A percentile compares a stretch with the other conserved stretches of the same genome.
These are phyloP conservation scores for Coemansia sp. DNA, from an alignment of 192 early-diverging fungal genomes.

Conservation along the genomic window DNA sequence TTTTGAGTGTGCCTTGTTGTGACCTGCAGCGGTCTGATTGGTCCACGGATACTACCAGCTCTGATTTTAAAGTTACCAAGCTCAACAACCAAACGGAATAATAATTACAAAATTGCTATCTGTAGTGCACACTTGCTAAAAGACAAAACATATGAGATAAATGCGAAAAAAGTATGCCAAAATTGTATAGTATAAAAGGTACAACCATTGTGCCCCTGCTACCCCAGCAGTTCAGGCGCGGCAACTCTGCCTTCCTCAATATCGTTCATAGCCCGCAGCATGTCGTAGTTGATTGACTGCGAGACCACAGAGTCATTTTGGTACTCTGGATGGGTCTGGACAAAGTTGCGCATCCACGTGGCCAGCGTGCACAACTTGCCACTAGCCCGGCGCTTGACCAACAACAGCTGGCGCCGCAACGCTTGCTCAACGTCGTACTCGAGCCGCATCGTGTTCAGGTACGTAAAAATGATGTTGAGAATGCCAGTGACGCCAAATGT, in stretches of 20 bases:
- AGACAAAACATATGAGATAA: neutral
- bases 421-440: slow-evolving; percentile 67
- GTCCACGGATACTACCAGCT: neutral
- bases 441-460: slow-evolving; percentile 72
- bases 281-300: slow-evolving; percentile 80
- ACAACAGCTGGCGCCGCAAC: slow-evolving; percentile 73
- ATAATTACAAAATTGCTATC: too few species aligned
- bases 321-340: slow-evolving; percentile 80
- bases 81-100: too few species aligned
- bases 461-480: slow-evolving; percentile 72
- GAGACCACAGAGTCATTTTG: slow-evolving; percentile 83
- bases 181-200: slow-evolving; percentile 5
- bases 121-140: too few species aligned
- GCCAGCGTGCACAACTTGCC: slow-evolving; percentile 85
- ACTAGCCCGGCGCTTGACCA: slow-evolving; percentile 75
- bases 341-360: slow-evolving; percentile 88
- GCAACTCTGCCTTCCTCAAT: slow-evolving; percentile 42
- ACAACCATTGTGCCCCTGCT: neutral
- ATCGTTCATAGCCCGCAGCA: slow-evolving; percentile 56
- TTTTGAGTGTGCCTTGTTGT: neutral
- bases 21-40: slow-evolving; percentile 1
- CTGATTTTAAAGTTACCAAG: neutral
- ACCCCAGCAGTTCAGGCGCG: slow-evolving; percentile 44
- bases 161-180: neutral
- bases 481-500: slow-evolving; percentile 71